These are phyloP conservation scores for Emericellopsis atlantica DNA, from an alignment of 2,329 filamentous ascomycete species.

Conservation along the genomic window DNA sequence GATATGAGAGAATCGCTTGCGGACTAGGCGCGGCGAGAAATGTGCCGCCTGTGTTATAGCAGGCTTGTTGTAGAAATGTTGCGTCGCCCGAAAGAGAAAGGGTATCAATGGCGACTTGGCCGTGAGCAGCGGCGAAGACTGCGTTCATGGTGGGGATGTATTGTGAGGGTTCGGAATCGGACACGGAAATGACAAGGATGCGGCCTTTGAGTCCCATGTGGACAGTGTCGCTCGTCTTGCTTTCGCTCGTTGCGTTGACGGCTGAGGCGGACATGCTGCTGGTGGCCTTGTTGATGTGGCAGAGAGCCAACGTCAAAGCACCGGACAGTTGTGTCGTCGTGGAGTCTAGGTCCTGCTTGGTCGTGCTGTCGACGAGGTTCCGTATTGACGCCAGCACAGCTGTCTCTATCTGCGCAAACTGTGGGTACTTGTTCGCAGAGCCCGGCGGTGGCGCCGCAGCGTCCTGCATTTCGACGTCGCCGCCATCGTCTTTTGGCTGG, in stretches of 20 bases:
- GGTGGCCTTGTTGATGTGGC: conserved; percentile 77
- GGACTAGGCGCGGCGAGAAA: conserved; percentile 43
- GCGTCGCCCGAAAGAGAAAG: conserved; percentile 75
- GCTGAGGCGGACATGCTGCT: conserved; percentile 50
- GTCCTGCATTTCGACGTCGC: conserved; percentile 47
- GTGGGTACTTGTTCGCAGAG: conserved; percentile 81
- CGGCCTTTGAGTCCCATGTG: conserved; percentile 33
- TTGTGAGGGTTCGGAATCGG: conserved; percentile 70
- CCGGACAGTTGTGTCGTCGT: conserved; percentile 83
- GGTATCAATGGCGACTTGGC: conserved; percentile 84
- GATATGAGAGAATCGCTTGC: conserved; percentile 71
- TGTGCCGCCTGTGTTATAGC: conserved; percentile 46
- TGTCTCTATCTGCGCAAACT: conserved; percentile 77
- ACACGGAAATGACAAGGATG: conserved; percentile 83
- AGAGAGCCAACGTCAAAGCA: conserved; percentile 77
- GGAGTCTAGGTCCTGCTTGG: conserved; percentile 49
- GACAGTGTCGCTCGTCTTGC: conserved; percentile 17
- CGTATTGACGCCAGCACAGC: conserved; percentile 65
- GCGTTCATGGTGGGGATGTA: conserved; percentile 99
- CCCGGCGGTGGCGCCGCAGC: conserved; percentile 18
- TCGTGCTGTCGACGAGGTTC: conserved; percentile 59
- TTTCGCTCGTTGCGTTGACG: conserved; percentile 21
- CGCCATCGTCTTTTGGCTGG: conserved; percentile 15
- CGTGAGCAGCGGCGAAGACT: conserved; percentile 87
- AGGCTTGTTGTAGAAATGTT: conserved; percentile 87